Conservation (phyloP, 345 rosid genomes). For the Populus simonii region DNA sequence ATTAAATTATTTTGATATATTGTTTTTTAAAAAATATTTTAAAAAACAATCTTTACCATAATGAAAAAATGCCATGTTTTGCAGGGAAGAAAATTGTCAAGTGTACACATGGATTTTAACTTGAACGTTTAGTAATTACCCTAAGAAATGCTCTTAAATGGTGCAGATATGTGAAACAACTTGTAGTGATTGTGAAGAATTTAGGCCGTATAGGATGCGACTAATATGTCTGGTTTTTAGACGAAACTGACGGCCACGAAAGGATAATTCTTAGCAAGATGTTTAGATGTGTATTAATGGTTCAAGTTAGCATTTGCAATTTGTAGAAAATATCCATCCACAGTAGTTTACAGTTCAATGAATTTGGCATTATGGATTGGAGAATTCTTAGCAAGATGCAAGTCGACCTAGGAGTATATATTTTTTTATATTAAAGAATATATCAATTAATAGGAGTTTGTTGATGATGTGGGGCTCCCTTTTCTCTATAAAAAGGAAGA, state of each 20-base stretch:
- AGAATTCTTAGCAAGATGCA: background rate
- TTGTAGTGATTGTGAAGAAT: background rate
- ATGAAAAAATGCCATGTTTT: background rate
- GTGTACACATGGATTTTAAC: background rate
- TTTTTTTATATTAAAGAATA: too few species aligned
- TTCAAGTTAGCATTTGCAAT: background rate
- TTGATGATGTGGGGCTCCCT: background rate
- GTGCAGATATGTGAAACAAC: background rate
- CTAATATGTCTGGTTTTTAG: background rate
- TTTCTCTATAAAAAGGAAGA: background rate
- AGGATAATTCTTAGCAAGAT: background rate
- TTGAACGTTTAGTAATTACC: too few species aligned
- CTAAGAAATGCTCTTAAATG: background rate
- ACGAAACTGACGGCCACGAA: background rate
- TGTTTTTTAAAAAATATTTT: too few species aligned
- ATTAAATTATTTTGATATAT: too few species aligned
- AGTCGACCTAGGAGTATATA: background rate
- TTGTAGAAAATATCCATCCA: background rate
- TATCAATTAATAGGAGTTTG: too few species aligned
- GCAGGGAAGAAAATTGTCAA: background rate
- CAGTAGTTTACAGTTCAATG: background rate
- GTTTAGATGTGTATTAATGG: background rate
- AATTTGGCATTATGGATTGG: background rate
- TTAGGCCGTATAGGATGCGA: background rate
- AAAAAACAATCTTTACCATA: too few species aligned